These are phyloP conservation scores for Hypoxylon sp. DNA, from an alignment of 2,329 filamentous ascomycete species.

Conservation along the genomic window DNA sequence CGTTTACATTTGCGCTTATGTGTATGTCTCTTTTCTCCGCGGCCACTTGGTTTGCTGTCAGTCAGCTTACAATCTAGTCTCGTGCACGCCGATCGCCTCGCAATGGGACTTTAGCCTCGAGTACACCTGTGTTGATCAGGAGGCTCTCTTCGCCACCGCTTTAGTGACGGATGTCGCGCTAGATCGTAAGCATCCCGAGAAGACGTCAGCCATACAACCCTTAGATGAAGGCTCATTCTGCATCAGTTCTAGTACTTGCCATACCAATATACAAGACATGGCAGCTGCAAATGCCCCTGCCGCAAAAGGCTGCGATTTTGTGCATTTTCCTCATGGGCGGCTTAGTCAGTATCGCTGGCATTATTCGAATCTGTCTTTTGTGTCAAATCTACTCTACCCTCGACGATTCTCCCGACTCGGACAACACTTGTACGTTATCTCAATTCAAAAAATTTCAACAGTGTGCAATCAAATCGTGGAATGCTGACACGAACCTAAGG, in stretches of 20 bases:
- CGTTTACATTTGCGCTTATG: slow-evolving; percentile 11
- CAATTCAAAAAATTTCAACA: no score
- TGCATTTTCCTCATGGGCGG: slow-evolving; percentile 7
- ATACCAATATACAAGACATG: slow-evolving; percentile 5
- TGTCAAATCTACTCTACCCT: slow-evolving; percentile 1
- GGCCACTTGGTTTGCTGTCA: no score
- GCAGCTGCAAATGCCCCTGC: not conserved
- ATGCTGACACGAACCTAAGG: not conserved
- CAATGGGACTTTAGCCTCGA: slow-evolving; percentile 1
- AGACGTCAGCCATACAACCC: no score
- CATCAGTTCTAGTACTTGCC: not conserved
- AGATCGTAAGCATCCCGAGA: slow-evolving; percentile 13
- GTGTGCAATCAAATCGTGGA: not conserved
- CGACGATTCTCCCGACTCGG: no score
- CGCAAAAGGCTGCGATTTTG: not conserved
- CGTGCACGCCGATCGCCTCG: slow-evolving; percentile 5
- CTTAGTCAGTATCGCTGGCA: slow-evolving; percentile 5
- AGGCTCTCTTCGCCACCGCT: slow-evolving; percentile 15
- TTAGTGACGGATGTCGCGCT: slow-evolving; percentile 14
- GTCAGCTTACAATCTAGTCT: slow-evolving; percentile 5
- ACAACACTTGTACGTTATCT: no score
- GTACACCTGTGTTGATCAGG: slow-evolving; percentile 8
- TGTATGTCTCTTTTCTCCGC: slow-evolving; percentile 1
- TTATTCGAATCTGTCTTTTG: slow-evolving; percentile 6
- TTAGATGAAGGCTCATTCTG: not conserved